A percentile compares a stretch with the other conserved stretches of the same genome.
phyloP scores from a whole-genome alignment of 1,284 basidiomycete genomes.

The Coniophora puteana region DNA sequence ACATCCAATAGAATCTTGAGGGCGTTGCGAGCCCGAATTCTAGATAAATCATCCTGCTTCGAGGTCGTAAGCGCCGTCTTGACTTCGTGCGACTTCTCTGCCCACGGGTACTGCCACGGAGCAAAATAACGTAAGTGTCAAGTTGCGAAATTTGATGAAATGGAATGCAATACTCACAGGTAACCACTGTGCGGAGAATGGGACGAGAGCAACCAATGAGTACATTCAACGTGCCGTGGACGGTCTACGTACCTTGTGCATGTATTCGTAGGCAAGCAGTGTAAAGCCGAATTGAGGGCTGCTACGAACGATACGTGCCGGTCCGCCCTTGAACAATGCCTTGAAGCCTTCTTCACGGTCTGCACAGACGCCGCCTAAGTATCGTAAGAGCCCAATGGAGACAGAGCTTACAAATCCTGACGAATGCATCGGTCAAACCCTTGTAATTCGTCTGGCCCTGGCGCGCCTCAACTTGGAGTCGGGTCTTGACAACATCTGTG shows the following conservation, averaged over 20 bases:
- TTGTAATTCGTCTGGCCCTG: slow-evolving; percentile 93
- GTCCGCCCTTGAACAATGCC: slow-evolving; percentile 95
- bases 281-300: slow-evolving; percentile 93
- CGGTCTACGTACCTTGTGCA: slow-evolving; percentile 55
- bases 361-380: slow-evolving; percentile 24
- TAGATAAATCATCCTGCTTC: slow-evolving; percentile 78
- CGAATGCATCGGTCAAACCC: slow-evolving; percentile 86
- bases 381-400: background rate
- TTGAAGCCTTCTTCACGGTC: slow-evolving; percentile 84
- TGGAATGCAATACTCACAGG: slow-evolving; percentile 55
- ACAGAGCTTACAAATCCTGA: slow-evolving; percentile 72
- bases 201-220: background rate
- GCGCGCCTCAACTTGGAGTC: slow-evolving; percentile 93
- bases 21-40: slow-evolving; percentile 90
- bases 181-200: slow-evolving; percentile 41
- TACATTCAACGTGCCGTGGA: background rate
- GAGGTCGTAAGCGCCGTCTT: slow-evolving; percentile 68
- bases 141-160: slow-evolving; percentile 9
- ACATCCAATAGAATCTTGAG: slow-evolving; percentile 84
- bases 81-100: slow-evolving; percentile 56
- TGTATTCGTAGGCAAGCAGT: slow-evolving; percentile 82
- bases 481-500: slow-evolving; percentile 97
- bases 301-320: slow-evolving; percentile 86
- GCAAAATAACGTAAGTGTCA: slow-evolving; percentile 13
- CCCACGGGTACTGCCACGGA: slow-evolving; percentile 82